Conservation (phyloP, 768 basidiomycete species). For the Termitomyces sp. region DNA sequence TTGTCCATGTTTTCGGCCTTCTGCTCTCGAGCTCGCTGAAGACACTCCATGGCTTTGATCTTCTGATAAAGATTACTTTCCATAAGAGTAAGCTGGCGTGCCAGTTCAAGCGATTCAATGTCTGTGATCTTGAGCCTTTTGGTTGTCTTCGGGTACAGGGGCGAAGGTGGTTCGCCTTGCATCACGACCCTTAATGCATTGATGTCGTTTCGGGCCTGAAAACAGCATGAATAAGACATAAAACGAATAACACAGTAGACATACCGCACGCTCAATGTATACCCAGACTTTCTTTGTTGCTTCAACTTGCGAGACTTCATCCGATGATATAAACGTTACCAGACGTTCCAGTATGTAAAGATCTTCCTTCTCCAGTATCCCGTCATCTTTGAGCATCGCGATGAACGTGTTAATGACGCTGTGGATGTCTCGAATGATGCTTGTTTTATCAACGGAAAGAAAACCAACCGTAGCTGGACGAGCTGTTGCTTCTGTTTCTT, state of each 20-base stretch:
- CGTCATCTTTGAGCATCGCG: constrained; percentile 80
- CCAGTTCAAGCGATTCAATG: constrained; percentile 85
- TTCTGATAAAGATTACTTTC: constrained; percentile 84
- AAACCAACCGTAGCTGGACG: constrained; percentile 76
- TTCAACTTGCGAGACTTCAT: constrained; percentile 57
- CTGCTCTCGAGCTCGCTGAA: constrained; percentile 81
- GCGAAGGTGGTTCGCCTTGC: constrained; percentile 62
- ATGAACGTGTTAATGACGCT: constrained; percentile 93
- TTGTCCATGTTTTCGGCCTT: constrained; percentile 74
- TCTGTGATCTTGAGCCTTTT: constrained; percentile 81
- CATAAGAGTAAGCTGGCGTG: constrained; percentile 89
- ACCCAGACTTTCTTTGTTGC: constrained; percentile 73
- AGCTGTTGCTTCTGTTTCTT: constrained; percentile 79
- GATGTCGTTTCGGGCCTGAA: constrained; percentile 33
- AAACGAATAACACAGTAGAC: constrained; percentile 22
- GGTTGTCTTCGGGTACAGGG: constrained; percentile 67
- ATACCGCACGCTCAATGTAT: constrained; percentile 76
- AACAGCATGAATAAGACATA: neutral
- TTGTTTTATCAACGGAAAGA: neutral
- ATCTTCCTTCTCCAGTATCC: constrained; percentile 85
- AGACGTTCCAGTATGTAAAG: constrained; percentile 76
- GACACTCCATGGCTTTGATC: constrained; percentile 87
- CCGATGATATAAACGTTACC: constrained; percentile 69
- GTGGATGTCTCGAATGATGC: constrained; percentile 1
- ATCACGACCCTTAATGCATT: constrained; percentile 80